A percentile compares a stretch with the other conserved stretches of the same genome.
phyloP scores from a whole-genome alignment of 2,329 filamentous ascomycete species.

The Xylaria sp. region DNA sequence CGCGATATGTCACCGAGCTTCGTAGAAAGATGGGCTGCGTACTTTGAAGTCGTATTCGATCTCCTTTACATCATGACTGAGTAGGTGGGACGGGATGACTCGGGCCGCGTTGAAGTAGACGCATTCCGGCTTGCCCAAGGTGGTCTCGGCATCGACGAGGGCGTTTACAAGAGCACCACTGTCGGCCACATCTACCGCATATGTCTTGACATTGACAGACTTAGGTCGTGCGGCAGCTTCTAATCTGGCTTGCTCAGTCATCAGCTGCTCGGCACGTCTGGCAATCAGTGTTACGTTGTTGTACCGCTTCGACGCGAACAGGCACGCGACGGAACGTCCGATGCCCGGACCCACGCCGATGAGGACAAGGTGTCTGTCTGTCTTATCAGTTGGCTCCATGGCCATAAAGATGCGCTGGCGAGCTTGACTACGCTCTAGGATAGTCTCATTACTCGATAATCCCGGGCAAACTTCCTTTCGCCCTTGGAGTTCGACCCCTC shows the following conservation, averaged over 20 bases:
- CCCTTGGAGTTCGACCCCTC: background rate
- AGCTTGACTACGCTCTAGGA: background rate
- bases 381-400: background rate
- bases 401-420: background rate
- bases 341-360: background rate
- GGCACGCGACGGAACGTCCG: background rate
- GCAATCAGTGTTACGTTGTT: background rate
- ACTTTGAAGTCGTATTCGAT: background rate
- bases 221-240: background rate
- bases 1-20: background rate
- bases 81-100: background rate
- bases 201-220: background rate
- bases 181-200: background rate
- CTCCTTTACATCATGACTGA: background rate
- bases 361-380: background rate
- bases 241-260: background rate
- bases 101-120: background rate
- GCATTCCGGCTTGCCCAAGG: background rate
- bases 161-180: background rate
- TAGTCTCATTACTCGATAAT: background rate
- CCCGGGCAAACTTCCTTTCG: background rate
- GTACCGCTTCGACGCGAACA: background rate
- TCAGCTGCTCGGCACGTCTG: background rate
- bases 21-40: background rate
- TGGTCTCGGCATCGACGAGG: background rate